These are phyloP conservation scores for Thymus quinquecostatus DNA, from an alignment of 257 asterid species.

Conservation along the genomic window DNA sequence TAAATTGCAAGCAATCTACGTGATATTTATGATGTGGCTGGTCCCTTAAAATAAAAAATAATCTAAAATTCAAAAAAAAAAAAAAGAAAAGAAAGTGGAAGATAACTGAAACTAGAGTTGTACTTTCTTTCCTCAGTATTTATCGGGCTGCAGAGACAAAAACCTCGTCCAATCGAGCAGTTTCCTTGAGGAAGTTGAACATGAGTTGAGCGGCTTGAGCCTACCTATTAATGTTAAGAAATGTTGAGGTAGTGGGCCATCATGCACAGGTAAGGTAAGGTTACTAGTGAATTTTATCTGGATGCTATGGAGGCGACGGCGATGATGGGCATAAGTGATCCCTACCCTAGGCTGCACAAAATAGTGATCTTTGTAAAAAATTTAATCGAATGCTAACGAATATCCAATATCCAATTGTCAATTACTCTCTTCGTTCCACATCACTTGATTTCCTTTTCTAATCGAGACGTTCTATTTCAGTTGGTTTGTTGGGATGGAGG, in stretches of 20 bases:
- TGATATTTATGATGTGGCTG: slow-evolving; percentile 16
- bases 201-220: not conserved
- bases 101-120: not conserved
- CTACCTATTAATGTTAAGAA: not conserved
- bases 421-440: no score
- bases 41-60: slow-evolving; percentile 2
- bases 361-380: not conserved
- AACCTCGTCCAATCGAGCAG: not conserved
- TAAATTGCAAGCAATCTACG: not conserved
- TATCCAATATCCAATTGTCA: no score
- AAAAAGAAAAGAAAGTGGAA: not conserved
- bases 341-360: not conserved
- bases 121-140: not conserved
- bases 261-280: not conserved
- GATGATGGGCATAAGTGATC: not conserved
- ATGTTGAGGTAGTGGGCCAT: not conserved
- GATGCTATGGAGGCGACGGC: not conserved
- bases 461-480: no score
- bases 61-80: no score
- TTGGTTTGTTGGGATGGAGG: no score
- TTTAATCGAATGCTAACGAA: not conserved
- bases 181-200: not conserved
- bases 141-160: not conserved
- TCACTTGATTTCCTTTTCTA: no score
- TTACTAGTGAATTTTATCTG: no score